Base-by-base conservation (phyloP, 768 basidiomycete genomes). In the Auricularia sp. region DNA sequence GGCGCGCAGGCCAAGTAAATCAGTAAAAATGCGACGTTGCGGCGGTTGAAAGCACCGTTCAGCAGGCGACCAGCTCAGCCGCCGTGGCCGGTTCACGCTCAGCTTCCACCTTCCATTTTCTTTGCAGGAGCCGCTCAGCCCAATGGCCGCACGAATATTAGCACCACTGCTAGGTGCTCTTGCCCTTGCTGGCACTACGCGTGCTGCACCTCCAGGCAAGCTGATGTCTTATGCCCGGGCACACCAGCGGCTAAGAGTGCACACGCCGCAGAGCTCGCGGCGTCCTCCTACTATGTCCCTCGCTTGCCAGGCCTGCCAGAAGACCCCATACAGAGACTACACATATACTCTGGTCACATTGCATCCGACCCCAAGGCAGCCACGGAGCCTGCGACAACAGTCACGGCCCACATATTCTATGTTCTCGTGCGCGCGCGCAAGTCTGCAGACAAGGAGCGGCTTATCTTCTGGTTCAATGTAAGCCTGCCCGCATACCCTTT, bases 391-490 rank as follows among this genome's bases (percentile, higher is more conserved):
- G 70, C 75, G 34, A 85, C 82, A n/a, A 83, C 86, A 65, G 80
- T 90, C 39, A 85, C 85, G 7, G 80, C 92, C 0, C 92, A 95
- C 72, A 73, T 94, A 10, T 96, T 84, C 80, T 99, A 98, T 74
- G 85, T 96, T 65, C 81, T 98, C 77, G 79, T 94, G 47, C 92
- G 94, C 75, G 92, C 94, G 61, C 81, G 93, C 63, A 82, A 92
- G 67, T 80, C 80, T 21, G 93, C 94, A n/a, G 96, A 98, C 71
- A 92, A 83, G 74, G 88, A 94, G 73, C 79, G 96, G 42, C 75
- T 98, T 8, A 83, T 98, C 71, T 92, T 98, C 71, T 99, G 97
- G 97, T 94, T 98, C 72, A 98, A 98, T 76, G 94, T 92, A 29
- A 29, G 29, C 29, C 29, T 29, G 29, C 29, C 29, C 29, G 71